Evolutionary conservation across 106 monocot genomes (phyloP).

Genomic region (Triglochin maritima): DNA sequence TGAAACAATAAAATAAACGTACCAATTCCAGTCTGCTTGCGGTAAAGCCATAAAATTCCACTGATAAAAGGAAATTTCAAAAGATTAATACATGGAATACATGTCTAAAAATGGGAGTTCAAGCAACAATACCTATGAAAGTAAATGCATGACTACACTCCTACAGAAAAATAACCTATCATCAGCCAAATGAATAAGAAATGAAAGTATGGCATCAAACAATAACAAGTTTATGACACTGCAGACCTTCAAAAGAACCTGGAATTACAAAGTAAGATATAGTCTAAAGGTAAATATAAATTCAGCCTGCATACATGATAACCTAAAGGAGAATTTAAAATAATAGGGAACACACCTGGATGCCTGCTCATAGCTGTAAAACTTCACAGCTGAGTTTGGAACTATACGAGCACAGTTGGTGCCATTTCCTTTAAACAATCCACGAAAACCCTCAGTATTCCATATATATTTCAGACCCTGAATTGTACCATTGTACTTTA

Average conservation of each 20-base stretch:
- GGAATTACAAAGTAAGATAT: too few species aligned
- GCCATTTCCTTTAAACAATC: conserved; percentile 34
- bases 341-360: conserved; percentile 13
- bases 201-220: neutral
- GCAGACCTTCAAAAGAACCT: too few species aligned
- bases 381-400: conserved; percentile 32
- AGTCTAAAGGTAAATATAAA: too few species aligned
- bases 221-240: too few species aligned
- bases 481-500: conserved; percentile 31
- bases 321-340: neutral
- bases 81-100: neutral
- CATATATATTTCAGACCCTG: conserved; percentile 32
- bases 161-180: neutral
- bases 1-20: conserved; percentile 3
- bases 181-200: neutral
- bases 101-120: neutral
- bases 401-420: conserved; percentile 37
- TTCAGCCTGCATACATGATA: too few species aligned
- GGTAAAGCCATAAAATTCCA: conserved; percentile 82
- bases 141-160: neutral
- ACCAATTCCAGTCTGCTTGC: conserved; percentile 63
- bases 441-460: conserved; percentile 35
- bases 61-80: conserved; percentile 25
- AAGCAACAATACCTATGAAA: neutral
- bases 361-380: conserved; percentile 32